These are phyloP conservation scores for Nakazawaea holstii DNA, from an alignment of 805 yeast genomes.

Conservation along the genomic window DNA sequence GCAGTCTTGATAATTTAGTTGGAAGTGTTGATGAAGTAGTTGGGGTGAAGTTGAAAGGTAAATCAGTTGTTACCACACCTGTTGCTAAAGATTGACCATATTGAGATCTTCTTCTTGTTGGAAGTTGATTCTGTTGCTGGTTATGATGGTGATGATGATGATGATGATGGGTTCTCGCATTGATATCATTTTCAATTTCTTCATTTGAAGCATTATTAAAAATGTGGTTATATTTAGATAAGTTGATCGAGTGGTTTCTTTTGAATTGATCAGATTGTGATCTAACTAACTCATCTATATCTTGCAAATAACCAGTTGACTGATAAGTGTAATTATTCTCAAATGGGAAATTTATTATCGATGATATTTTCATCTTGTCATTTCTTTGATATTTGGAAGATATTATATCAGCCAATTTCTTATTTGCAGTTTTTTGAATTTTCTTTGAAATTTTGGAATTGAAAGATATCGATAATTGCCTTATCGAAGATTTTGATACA, in stretches of 20 bases:
- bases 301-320: constrained; percentile 40
- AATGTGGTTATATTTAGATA: constrained; percentile 14
- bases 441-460: constrained; percentile 7
- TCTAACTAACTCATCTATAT: constrained; percentile 43
- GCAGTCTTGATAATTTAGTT: neutral
- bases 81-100: constrained; percentile 12
- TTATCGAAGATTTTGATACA: constrained; percentile 16
- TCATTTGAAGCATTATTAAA: neutral
- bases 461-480: neutral
- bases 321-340: constrained; percentile 48
- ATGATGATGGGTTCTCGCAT: constrained; percentile 1
- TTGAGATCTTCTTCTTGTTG: constrained; percentile 4
- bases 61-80: constrained; percentile 23
- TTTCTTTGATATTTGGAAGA: constrained; percentile 9
- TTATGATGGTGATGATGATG: constrained; percentile 9
- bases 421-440: constrained; percentile 12
- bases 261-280: constrained; percentile 39
- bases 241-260: constrained; percentile 18
- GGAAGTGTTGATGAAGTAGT: constrained; percentile 6
- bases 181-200: neutral
- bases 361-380: constrained; percentile 7
- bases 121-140: too few species aligned
- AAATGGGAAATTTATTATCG: constrained; percentile 41
- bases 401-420: constrained; percentile 3
- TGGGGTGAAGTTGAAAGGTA: constrained; percentile 16